phyloP scores from a whole-genome alignment of 345 rosid species.

The Citrus cavaleriei region DNA sequence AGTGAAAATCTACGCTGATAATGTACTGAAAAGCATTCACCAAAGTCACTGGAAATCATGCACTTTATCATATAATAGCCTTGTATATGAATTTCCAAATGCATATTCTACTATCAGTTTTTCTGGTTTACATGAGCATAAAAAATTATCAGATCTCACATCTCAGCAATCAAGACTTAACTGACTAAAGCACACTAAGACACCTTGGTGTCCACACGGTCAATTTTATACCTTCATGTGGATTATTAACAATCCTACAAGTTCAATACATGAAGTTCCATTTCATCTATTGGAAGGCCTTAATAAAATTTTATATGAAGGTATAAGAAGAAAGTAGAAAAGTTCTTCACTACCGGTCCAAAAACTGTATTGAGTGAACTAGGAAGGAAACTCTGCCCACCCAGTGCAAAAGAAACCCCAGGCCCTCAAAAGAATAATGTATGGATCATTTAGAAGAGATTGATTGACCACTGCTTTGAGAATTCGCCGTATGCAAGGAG shows the following conservation, averaged over 20 bases:
- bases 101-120: not conserved
- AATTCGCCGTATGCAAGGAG: not conserved
- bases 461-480: not conserved
- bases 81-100: not conserved
- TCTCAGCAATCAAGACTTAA: not conserved
- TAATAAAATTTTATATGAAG: not conserved
- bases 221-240: not conserved
- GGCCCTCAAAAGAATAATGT: too few relatives aligned
- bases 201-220: not conserved
- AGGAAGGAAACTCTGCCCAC: not conserved
- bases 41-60: not conserved
- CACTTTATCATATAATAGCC: not conserved
- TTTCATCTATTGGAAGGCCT: not conserved
- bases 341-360: not conserved
- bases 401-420: not conserved
- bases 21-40: not conserved
- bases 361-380: not conserved
- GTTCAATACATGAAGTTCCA: not conserved
- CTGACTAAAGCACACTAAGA: not conserved
- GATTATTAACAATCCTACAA: not conserved
- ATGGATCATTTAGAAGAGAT: not conserved
- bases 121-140: not conserved
- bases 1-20: not conserved
- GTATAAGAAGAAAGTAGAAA: not conserved
- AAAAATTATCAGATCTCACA: not conserved